phyloP scores from a whole-genome alignment of 768 basidiomycete species.

The Termitomyces sp. region DNA sequence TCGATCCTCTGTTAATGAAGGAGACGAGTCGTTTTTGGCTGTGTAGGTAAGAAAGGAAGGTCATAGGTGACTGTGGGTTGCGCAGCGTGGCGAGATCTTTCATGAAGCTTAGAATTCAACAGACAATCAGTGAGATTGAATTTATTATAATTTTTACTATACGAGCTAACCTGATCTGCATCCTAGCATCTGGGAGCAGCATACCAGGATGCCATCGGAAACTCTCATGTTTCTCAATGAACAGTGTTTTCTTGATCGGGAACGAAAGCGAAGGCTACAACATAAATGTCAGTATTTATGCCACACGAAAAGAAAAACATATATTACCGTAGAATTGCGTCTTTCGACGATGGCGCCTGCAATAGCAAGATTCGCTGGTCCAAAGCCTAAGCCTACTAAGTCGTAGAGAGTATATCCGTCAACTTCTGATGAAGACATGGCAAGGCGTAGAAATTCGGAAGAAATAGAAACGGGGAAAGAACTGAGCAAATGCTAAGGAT shows the following conservation, averaged over 20 bases:
- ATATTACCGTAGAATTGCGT: constrained; percentile 18
- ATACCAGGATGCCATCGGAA: constrained; percentile 56
- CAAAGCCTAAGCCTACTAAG: constrained; percentile 47
- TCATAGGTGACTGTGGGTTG: constrained; percentile 43
- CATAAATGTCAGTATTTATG: neutral
- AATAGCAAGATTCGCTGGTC: constrained; percentile 49
- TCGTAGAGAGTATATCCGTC: constrained; percentile 29
- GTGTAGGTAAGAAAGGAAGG: constrained; percentile 50
- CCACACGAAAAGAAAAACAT: constrained; percentile 3
- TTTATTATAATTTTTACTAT: neutral
- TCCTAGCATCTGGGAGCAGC: constrained; percentile 44
- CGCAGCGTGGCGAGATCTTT: constrained; percentile 52
- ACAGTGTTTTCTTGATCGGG: constrained; percentile 28
- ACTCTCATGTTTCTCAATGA: constrained; percentile 41
- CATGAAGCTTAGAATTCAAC: constrained; percentile 32
- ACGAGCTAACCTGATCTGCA: constrained; percentile 44
- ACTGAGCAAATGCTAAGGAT: neutral
- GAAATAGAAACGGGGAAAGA: neutral
- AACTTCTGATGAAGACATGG: constrained; percentile 9
- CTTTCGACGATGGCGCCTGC: constrained; percentile 45
- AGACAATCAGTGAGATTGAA: neutral
- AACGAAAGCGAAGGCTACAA: constrained; percentile 5
- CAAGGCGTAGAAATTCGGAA: neutral
- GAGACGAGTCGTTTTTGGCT: constrained; percentile 40
- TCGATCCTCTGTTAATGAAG: constrained; percentile 51